Evolutionary conservation across 1,284 basidiomycete species (phyloP).

Genomic region (Heterobasidion parviporum): DNA sequence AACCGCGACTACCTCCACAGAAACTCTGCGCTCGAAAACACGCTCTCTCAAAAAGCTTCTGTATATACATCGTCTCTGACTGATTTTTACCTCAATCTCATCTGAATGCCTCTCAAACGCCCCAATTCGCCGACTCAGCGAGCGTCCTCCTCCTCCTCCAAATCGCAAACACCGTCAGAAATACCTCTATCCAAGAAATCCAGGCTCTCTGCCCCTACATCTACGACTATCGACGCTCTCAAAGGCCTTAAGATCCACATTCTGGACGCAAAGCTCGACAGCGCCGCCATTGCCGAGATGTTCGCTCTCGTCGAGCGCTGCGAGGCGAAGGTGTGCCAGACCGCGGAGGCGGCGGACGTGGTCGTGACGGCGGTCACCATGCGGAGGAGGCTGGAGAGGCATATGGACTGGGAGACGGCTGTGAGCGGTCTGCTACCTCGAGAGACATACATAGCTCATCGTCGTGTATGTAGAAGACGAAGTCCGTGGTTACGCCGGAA

Average conservation of each 20-base stretch:
- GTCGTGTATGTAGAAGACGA: constrained; percentile 37
- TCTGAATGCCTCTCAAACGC: constrained; percentile 1
- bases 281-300: constrained; percentile 35
- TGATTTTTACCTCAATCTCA: neutral
- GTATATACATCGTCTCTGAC: neutral
- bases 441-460: neutral
- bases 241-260: constrained; percentile 37
- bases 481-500: constrained; percentile 55
- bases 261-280: constrained; percentile 51
- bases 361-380: constrained; percentile 59
- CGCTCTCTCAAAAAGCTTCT: too few species aligned
- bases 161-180: neutral
- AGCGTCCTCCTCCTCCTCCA: neutral
- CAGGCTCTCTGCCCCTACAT: neutral
- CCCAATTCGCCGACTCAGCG: neutral
- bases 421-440: constrained; percentile 31
- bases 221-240: constrained; percentile 1
- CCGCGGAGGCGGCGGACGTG: constrained; percentile 47
- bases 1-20: too few species aligned
- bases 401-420: constrained; percentile 53
- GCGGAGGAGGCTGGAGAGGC: constrained; percentile 58
- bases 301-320: constrained; percentile 36
- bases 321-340: constrained; percentile 27
- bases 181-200: neutral
- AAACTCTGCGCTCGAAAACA: too few species aligned